Evolutionary conservation across 2,329 filamentous ascomycete species (phyloP).

Genomic region (Pseudofabraea citricarpa): DNA sequence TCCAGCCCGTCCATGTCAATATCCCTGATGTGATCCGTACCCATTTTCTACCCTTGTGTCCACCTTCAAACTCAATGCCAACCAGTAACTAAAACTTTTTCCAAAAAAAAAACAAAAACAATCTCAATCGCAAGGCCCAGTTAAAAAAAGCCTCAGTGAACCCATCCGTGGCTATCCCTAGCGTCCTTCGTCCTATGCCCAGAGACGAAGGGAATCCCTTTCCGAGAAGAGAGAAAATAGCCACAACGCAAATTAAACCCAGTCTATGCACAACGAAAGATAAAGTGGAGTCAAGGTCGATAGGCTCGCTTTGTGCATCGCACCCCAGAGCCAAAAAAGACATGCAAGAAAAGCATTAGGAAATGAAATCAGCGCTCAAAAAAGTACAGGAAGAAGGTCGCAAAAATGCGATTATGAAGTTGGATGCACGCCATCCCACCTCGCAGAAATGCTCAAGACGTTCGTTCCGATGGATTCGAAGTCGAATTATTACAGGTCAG

Average conservation of each 20-base stretch:
- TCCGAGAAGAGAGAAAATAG: too few relatives aligned
- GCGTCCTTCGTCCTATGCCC: too few relatives aligned
- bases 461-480: conserved; percentile 7
- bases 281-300: background rate
- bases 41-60: background rate
- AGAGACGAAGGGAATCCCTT: too few relatives aligned
- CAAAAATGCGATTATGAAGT: conserved; percentile 9
- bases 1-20: too few relatives aligned
- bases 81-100: conserved; percentile 1
- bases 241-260: conserved; percentile 7
- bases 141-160: too few relatives aligned
- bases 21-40: too few relatives aligned
- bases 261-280: conserved; percentile 18
- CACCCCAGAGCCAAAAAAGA: conserved; percentile 12
- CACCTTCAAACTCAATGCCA: background rate
- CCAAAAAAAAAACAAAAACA: too few relatives aligned
- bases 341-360: conserved; percentile 21
- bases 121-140: too few relatives aligned
- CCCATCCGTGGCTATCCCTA: too few relatives aligned
- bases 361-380: conserved; percentile 17
- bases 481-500: conserved; percentile 6
- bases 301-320: background rate
- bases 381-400: conserved; percentile 14
- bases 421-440: conserved; percentile 8
- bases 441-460: conserved; percentile 22